A percentile compares a stretch with the other conserved stretches of the same genome.
Evolutionary conservation across 2,329 filamentous ascomycete genomes (phyloP).

Genomic region (Tothia fuscella): DNA sequence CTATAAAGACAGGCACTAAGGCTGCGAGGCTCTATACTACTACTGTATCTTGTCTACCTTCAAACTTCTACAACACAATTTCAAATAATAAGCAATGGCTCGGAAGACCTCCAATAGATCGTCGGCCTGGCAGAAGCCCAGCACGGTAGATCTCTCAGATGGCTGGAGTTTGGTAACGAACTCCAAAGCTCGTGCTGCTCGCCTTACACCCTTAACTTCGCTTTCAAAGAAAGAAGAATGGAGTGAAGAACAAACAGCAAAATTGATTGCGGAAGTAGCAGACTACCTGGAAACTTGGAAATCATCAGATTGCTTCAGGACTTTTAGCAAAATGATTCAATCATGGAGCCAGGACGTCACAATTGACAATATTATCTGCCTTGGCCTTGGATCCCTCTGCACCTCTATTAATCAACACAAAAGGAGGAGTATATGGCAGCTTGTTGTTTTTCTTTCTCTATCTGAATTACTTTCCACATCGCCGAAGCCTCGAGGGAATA

Average conservation of each 20-base stretch:
- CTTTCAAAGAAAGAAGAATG: neutral
- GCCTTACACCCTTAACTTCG: neutral
- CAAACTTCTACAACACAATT: too few relatives aligned
- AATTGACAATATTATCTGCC: neutral
- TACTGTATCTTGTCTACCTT: too few relatives aligned
- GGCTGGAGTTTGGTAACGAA: constrained; percentile 9
- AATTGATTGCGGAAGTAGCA: neutral
- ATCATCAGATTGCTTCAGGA: neutral
- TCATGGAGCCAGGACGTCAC: neutral
- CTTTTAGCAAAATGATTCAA: neutral
- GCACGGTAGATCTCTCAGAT: constrained; percentile 7
- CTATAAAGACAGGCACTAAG: too few relatives aligned
- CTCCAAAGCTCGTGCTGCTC: neutral
- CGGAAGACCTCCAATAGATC: too few relatives aligned
- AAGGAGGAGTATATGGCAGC: constrained; percentile 7
- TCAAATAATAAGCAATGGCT: too few relatives aligned
- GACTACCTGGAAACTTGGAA: constrained; percentile 5
- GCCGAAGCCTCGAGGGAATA: neutral
- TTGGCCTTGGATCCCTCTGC: constrained; percentile 1
- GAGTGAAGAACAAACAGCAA: neutral
- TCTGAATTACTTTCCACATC: neutral
- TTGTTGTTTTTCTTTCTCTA: constrained; percentile 5
- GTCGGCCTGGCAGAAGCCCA: too few relatives aligned
- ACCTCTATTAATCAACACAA: neutral
- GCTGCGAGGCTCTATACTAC: too few relatives aligned